Conservation (phyloP, 805 yeast genomes). For the Isabelozyma rhagii region DNA sequence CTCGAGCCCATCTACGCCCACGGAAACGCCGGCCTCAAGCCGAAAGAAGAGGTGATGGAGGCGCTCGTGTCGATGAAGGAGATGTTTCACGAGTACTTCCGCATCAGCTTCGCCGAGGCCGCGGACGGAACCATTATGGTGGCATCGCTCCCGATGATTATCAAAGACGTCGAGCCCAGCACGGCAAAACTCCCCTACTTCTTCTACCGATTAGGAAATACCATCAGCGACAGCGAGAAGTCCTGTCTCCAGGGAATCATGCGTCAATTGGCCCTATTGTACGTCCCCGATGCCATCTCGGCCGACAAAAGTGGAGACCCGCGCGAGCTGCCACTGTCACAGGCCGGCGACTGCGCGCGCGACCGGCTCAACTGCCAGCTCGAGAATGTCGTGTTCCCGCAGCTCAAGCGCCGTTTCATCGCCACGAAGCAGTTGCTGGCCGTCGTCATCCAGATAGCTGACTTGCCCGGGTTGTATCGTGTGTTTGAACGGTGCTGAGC, state of each 20-base stretch:
- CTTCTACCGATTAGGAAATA: conserved; percentile 55
- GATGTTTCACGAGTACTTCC: conserved; percentile 82
- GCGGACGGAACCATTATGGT: conserved; percentile 35
- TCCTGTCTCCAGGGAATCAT: conserved; percentile 65
- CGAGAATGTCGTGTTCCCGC: conserved; percentile 65
- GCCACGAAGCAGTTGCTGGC: conserved; percentile 54
- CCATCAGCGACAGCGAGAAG: conserved; percentile 62
- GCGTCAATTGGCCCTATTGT: conserved; percentile 65
- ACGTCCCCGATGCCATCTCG: conserved; percentile 59
- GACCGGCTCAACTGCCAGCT: conserved; percentile 31
- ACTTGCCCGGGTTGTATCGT: conserved; percentile 82
- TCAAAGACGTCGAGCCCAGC: conserved; percentile 63
- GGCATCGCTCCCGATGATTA: conserved; percentile 60
- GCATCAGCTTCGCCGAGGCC: conserved; percentile 40
- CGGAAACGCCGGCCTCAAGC: conserved; percentile 8
- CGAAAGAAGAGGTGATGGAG: conserved; percentile 11
- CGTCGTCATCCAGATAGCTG: conserved; percentile 81
- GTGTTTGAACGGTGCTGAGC: conserved; percentile 87
- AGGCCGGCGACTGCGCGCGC: conserved; percentile 17
- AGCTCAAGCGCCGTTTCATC: conserved; percentile 56
- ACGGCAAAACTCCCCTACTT: conserved; percentile 64
- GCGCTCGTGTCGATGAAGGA: conserved; percentile 50
- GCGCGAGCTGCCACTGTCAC: conserved; percentile 11
- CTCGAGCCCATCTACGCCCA: conserved; percentile 34
- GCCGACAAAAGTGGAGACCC: not conserved